Conservation (phyloP, 208 protist genomes). For the Trypanosomatidae sp. region DNA sequence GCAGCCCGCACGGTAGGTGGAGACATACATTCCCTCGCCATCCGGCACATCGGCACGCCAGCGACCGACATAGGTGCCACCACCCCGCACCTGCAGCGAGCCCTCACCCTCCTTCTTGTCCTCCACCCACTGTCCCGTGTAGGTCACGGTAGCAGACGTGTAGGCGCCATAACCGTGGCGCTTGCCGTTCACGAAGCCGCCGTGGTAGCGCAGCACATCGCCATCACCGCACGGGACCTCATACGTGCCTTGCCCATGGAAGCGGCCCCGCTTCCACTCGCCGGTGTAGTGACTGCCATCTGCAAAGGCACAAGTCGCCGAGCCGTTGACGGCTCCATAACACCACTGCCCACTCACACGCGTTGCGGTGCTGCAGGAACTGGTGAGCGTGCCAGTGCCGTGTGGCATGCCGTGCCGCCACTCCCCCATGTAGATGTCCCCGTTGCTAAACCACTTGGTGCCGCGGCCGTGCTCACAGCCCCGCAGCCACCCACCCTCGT, state of each 20-base stretch:
- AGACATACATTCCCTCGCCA: conserved; percentile 42
- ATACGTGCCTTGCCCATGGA: conserved; percentile 69
- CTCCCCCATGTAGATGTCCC: conserved; percentile 74
- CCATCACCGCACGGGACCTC: conserved; percentile 13
- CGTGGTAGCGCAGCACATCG: conserved; percentile 48
- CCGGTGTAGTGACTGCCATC: conserved; percentile 79
- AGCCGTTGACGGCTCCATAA: conserved; percentile 61
- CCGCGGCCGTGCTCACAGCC: conserved; percentile 74
- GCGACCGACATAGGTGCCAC: conserved; percentile 35
- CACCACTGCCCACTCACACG: conserved; percentile 80
- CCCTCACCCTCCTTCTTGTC: conserved; percentile 79
- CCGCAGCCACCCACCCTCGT: conserved; percentile 74
- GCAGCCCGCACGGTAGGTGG: conserved; percentile 6
- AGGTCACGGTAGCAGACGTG: conserved; percentile 43
- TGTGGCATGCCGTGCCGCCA: conserved; percentile 73
- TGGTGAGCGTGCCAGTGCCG: conserved; percentile 73
- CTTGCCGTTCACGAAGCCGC: conserved; percentile 61
- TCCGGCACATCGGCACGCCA: conserved; percentile 64
- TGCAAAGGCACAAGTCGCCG: conserved; percentile 58
- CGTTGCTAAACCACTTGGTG: conserved; percentile 78
- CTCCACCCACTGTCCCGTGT: conserved; percentile 71
- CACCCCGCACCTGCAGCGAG: conserved; percentile 32
- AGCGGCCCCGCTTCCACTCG: conserved; percentile 56
- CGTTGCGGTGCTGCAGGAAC: conserved; percentile 29
- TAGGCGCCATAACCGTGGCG: conserved; percentile 73